A percentile compares a stretch with the other conserved stretches of the same genome.
phyloP scores from a whole-genome alignment of 2,329 filamentous ascomycete genomes.

The Aphanocladium album region DNA sequence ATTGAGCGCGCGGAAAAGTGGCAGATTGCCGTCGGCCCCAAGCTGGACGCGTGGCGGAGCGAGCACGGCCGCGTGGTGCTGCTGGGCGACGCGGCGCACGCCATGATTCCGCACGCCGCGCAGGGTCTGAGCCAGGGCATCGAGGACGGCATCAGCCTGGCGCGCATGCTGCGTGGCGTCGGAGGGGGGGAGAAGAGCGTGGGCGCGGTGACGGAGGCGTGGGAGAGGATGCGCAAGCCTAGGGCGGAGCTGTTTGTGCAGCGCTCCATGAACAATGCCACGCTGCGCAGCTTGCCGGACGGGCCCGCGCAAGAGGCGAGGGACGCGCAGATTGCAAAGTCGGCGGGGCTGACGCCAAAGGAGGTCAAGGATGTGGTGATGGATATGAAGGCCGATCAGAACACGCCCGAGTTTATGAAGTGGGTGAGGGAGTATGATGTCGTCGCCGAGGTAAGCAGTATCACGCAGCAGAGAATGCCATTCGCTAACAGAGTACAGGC shows the following conservation, averaged over 20 bases:
- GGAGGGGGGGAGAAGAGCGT: neutral
- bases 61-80: conserved; percentile 4
- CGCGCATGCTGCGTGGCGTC: neutral
- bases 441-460: conserved; percentile 2
- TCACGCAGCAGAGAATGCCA: no score
- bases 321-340: neutral
- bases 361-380: neutral
- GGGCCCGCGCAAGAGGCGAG: neutral
- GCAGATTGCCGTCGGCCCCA: conserved; percentile 10
- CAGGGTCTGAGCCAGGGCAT: conserved; percentile 12
- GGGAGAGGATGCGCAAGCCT: conserved; percentile 4
- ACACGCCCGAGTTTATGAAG: conserved; percentile 7
- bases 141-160: conserved; percentile 10
- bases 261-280: conserved; percentile 9
- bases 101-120: conserved; percentile 13
- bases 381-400: conserved; percentile 9
- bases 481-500: neutral
- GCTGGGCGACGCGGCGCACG: conserved; percentile 11
- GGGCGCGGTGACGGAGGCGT: neutral
- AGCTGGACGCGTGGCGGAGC: conserved; percentile 5
- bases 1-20: conserved; percentile 2
- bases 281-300: conserved; percentile 8
- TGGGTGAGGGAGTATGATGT: conserved; percentile 14
- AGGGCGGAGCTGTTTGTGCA: conserved; percentile 9
- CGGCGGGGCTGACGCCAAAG: neutral